Base-by-base conservation (phyloP, 129 eudicot species). In the Arctium minus region DNA sequence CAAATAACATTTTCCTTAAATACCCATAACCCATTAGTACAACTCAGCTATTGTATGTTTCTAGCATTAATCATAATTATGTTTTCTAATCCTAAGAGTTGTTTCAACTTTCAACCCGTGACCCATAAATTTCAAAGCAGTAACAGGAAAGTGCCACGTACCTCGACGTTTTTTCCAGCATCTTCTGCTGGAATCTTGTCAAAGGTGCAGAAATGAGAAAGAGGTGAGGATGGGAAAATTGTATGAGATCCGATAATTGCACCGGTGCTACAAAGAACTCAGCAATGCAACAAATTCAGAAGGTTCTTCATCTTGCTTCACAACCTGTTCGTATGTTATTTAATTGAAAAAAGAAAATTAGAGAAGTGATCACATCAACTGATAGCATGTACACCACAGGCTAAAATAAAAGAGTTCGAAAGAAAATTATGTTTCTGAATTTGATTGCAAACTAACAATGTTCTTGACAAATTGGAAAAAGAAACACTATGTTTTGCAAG, bases 251-350 rank as follows among this genome's bases (percentile, higher is more conserved):
- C n/a, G 22, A 81, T 42, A 32, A 30, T 68, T 70, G 74, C 36
- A 37, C 73, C 77, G 5, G 56, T 22, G 79, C 89, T 82, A 88
- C 90, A 89, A 79, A 37, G 86, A 81, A 74, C 86, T 85, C 73
- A 88, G 79, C 65, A 88, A 68, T 40, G 88, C 85, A 72, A 87
- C 84, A 68, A 90, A 87, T 10, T 92, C 94, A 30, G 48, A 80
- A 84, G 94, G 91, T 82, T 92, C 94, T 84, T 92, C 91, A 42
- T 85, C 88, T 86, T 90, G 92, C 81, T 77, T 90, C 65, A 92
- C 89, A 79, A 92, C 79, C 97, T 92, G 92, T 38, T 53, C 85
- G 78, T 7, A 48, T 53, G 50, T 72, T 77, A 46, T 76, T 69
- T 30, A 8, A 42, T 50, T 69, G 27, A 72, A 69, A 33, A 73